Evolutionary conservation across 805 yeast genomes (phyloP), one percentile per base, ranked within the genome.

Genomic region (Candida verbasci): DNA sequence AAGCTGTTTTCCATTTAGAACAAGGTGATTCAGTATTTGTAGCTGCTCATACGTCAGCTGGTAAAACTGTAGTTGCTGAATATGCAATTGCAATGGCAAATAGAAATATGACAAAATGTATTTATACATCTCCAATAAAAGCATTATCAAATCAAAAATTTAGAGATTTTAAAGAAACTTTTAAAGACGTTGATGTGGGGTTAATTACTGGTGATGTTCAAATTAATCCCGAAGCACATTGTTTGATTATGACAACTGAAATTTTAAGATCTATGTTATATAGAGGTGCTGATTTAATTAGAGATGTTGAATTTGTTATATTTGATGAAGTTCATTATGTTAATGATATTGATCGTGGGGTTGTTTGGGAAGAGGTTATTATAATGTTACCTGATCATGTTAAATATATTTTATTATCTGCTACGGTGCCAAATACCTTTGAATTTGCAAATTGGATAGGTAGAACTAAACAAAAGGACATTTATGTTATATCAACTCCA

Each of bases 361-460:
- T 93, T 10, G 98, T 93, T 3, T 93, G 98, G 98, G 98, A 93
- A 65, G 98, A 93, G 62, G 97, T 93, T 16, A 93, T 93, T 43
- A 93, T 93, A 48, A 87, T 93, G 95, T 68, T 93, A 23, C 98
- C 98, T 0, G 96, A 89, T 45, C 97, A 93, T 55, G 93, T 93
- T 40, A 91, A 91, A 53, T 84, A 86, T 49, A 87, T 93, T 44
- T 66, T 93, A 27, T 68, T 93, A 26, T 86, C 96, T 9, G 99
- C 99, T 4, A 93, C 99, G 0, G 97, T 93, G 6, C 98, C 99
- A n/a, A 93, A 93, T 56, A 91, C 98, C 0, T 84, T 76, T 55
- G 99, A 93, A 55, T 93, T 93, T 70, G 99, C 99, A 7, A 86
- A 83, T 46, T 93, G 99, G 99, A 91, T 93, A 14, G 97, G 99